A percentile compares a stretch with the other conserved stretches of the same genome.
Conservation (phyloP, 768 basidiomycete species). For the Lactarius sp. region DNA sequence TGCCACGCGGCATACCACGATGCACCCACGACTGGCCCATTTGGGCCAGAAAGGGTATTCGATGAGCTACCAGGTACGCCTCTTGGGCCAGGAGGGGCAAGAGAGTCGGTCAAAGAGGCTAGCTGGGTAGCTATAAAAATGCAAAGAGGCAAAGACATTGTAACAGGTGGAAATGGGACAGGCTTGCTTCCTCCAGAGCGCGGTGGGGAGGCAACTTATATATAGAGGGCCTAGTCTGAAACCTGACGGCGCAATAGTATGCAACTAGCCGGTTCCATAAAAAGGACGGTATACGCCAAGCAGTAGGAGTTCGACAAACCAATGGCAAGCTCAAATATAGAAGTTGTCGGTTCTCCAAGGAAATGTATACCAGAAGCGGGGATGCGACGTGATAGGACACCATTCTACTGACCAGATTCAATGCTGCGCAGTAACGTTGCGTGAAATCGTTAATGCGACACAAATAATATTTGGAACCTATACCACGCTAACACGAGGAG, state of each 20-base stretch:
- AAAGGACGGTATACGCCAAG: background rate
- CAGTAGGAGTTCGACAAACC: background rate
- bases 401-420: too few relatives aligned
- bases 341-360: too few relatives aligned
- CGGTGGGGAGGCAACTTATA: background rate
- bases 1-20: conserved; percentile 73
- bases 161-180: background rate
- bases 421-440: too few relatives aligned
- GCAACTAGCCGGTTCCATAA: background rate
- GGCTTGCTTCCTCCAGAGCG: background rate
- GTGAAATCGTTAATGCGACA: too few relatives aligned
- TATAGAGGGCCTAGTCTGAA: background rate
- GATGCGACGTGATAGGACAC: too few relatives aligned
- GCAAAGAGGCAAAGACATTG: background rate
- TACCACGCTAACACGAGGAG: too few relatives aligned
- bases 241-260: background rate
- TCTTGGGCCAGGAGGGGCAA: too few relatives aligned
- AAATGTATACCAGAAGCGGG: too few relatives aligned
- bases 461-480: too few relatives aligned
- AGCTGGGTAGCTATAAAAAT: conserved; percentile 1
- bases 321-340: too few relatives aligned
- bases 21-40: conserved; percentile 36
- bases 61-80: background rate
- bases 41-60: too few relatives aligned
- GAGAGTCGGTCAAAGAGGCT: background rate